Percentiles rank a stretch among this genome's conserved stretches.
These are phyloP conservation scores for Canna indica DNA, from an alignment of 176 grass and related monocot genomes.

Conservation along the genomic window DNA sequence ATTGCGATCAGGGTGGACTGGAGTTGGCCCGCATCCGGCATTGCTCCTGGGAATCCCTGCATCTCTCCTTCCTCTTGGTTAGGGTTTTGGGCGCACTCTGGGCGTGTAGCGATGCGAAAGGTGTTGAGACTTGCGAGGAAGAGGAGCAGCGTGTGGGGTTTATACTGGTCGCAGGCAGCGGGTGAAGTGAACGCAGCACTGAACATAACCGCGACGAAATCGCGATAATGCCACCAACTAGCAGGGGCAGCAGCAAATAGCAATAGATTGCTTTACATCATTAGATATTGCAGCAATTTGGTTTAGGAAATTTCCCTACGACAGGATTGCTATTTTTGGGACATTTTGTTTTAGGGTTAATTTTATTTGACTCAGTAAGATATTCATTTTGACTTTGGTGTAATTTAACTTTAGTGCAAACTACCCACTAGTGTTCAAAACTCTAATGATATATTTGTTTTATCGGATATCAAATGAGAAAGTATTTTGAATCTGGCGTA, in stretches of 20 bases:
- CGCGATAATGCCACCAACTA: neutral
- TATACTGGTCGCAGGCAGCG: too few species aligned
- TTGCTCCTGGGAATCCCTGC: constrained; percentile 71
- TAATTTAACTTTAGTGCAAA: too few species aligned
- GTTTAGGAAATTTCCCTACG: neutral
- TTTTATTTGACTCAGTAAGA: too few species aligned
- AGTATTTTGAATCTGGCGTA: too few species aligned
- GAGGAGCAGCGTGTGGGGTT: neutral
- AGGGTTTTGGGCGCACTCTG: neutral
- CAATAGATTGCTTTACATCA: too few species aligned
- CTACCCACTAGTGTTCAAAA: too few species aligned
- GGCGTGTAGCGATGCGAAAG: neutral
- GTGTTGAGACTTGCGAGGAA: neutral
- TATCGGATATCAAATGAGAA: too few species aligned
- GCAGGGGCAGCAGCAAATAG: too few species aligned
- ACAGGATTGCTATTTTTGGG: too few species aligned
- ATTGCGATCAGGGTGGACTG: constrained; percentile 78
- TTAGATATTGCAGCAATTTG: neutral
- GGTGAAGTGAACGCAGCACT: neutral
- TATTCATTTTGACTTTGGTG: too few species aligned
- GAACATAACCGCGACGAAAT: neutral
- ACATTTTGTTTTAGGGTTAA: too few species aligned
- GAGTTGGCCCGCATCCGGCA: constrained; percentile 49
- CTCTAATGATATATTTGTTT: too few species aligned
- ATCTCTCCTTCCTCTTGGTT: constrained; percentile 15